phyloP scores from a whole-genome alignment of 2,329 filamentous ascomycete species.

The Geosmithia putterillii region DNA sequence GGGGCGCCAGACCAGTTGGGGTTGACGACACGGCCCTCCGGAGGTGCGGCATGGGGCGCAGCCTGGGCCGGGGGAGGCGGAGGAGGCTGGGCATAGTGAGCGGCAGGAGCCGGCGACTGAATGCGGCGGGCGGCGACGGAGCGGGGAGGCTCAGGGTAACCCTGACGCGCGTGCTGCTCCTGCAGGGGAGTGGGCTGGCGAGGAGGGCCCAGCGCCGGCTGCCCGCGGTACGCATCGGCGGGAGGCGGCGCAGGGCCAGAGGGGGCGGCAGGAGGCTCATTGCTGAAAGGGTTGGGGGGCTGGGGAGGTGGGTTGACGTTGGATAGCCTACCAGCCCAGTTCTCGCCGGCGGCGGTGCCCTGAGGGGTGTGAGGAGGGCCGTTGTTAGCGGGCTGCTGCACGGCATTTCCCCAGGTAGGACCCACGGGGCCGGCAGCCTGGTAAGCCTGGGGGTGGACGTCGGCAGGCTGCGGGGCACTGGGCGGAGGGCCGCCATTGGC shows the following conservation, averaged over 20 bases:
- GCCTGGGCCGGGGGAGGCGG: slow-evolving; percentile 31
- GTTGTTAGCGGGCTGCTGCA: slow-evolving; percentile 45
- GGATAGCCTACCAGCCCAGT: slow-evolving; percentile 54
- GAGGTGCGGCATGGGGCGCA: slow-evolving; percentile 30
- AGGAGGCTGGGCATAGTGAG: slow-evolving; percentile 33
- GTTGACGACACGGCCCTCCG: slow-evolving; percentile 45
- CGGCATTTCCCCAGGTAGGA: slow-evolving; percentile 79
- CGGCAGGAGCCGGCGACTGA: slow-evolving; percentile 36
- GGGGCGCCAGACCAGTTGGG: slow-evolving; percentile 46
- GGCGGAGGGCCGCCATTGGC: slow-evolving; percentile 60
- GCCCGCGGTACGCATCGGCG: slow-evolving; percentile 56
- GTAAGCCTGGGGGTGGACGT: slow-evolving; percentile 92
- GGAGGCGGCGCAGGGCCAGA: slow-evolving; percentile 2
- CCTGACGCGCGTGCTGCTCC: slow-evolving; percentile 44
- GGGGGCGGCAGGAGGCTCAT: slow-evolving; percentile 35
- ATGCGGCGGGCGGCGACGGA: slow-evolving; percentile 25
- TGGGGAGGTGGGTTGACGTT: slow-evolving; percentile 69
- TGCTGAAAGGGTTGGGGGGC: slow-evolving; percentile 63
- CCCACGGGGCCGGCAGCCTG: slow-evolving; percentile 72
- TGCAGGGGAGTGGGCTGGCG: slow-evolving; percentile 67
- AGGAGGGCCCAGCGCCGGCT: slow-evolving; percentile 51
- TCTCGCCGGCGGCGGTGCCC: slow-evolving; percentile 39
- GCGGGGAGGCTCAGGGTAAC: slow-evolving; percentile 41
- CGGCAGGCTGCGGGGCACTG: slow-evolving; percentile 78
- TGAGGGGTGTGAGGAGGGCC: slow-evolving; percentile 32